A percentile compares a stretch with the other conserved stretches of the same genome.
Conservation (phyloP, 225 moss, liverwort and hornwort species). For the Polytrichum formosum region DNA sequence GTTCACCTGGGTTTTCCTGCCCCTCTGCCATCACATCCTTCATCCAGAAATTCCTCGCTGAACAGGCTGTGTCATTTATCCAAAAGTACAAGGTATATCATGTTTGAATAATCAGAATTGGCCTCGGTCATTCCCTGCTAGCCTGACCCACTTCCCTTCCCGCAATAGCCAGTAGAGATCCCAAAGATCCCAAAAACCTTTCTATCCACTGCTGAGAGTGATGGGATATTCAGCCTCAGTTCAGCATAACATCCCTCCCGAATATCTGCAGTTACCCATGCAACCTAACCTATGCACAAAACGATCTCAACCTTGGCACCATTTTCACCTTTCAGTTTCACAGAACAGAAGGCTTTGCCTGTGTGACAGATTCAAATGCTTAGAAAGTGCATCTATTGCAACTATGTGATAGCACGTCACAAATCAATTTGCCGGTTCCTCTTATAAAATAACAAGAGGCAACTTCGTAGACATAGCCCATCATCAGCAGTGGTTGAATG, state of each 20-base stretch:
- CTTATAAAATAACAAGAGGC: too few species aligned
- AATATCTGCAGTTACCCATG: too few species aligned
- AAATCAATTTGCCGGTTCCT: too few species aligned
- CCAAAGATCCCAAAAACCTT: background rate
- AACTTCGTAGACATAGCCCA: too few species aligned
- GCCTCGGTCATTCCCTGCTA: background rate
- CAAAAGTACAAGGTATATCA: conserved; percentile 14
- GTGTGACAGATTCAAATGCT: too few species aligned
- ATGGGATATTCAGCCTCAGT: background rate
- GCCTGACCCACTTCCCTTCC: conserved; percentile 4
- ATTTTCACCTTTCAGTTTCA: too few species aligned
- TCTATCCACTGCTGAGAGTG: background rate
- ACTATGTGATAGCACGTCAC: too few species aligned
- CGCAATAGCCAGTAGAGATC: background rate
- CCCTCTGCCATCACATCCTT: conserved; percentile 97
- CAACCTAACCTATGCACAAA: too few species aligned
- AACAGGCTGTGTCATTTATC: conserved; percentile 14
- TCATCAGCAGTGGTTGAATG: too few species aligned
- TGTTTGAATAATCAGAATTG: conserved; percentile 6
- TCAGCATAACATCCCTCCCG: background rate
- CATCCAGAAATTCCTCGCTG: conserved; percentile 44
- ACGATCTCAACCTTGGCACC: too few species aligned
- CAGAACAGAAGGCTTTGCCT: too few species aligned
- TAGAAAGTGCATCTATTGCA: too few species aligned
- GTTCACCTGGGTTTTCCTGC: conserved; percentile 46